Evolutionary conservation across 1,139 yeast genomes (phyloP), one percentile per base, ranked within the genome.

Genomic region (Candida glucosophila): DNA sequence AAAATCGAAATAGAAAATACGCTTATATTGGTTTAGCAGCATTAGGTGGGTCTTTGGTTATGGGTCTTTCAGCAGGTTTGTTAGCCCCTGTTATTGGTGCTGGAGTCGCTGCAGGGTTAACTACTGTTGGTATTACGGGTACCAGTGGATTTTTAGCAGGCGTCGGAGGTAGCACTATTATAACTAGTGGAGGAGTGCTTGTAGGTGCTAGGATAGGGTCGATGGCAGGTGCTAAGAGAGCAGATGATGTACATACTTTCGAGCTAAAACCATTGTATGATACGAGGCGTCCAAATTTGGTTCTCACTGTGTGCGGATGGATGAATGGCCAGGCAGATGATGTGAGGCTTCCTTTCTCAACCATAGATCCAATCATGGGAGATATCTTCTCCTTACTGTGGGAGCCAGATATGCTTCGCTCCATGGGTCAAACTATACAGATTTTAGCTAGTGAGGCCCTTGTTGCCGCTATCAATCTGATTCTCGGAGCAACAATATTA

Each of bases 21-120:
- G 80, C 88, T 31, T 85, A 83, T 45, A 85, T 92, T 36, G 98
- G 98, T 1, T 58, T 92, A 30, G 99, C 98, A 0, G 90, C 97
- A 3, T 66, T 88, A n/a, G 97, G 98, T 10, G 99, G 99, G 1
- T 88, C 95, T 0, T 61, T 92, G 16, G 95, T 93, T 2, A 73
- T 92, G 32, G 98, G 98, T 2, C 61, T 92, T 16, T 83, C 96
- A 29, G 97, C 95, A 9, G 99, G 99, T 3, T 55, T 92, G 24
- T 59, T 92, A 26, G 98, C 98, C 0, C 99, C 99, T 0, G 95
- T 92, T 4, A 92, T 92, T 43, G 98, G 98, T 23, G 97, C 97
- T 1, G 98, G 99, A 40, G 49, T 92, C 15, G 98, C 98, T 2
- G 97, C 98, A 3, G 99, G 98, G 7, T 62, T 92, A 23, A 79